Evolutionary conservation across 1,284 basidiomycete genomes (phyloP).

Genomic region (Thelephora terrestris): DNA sequence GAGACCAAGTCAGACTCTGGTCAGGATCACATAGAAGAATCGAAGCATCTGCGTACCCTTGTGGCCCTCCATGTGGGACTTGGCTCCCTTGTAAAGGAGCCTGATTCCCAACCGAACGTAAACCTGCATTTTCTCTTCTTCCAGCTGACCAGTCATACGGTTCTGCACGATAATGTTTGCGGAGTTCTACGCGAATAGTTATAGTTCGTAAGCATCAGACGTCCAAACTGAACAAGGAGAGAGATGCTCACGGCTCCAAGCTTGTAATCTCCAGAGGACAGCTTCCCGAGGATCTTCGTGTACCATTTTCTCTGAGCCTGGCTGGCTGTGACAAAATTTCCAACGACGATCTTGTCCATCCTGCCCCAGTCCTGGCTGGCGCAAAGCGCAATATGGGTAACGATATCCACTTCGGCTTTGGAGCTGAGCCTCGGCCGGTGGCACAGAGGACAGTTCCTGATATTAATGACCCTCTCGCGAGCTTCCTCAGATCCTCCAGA

Average conservation of each 20-base stretch:
- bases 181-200: slow-evolving; percentile 51
- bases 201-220: background rate
- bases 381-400: slow-evolving; percentile 90
- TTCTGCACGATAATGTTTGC: slow-evolving; percentile 97
- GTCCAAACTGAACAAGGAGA: background rate
- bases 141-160: slow-evolving; percentile 79
- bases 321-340: slow-evolving; percentile 91
- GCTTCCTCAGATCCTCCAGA: slow-evolving; percentile 29
- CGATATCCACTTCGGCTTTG: slow-evolving; percentile 88
- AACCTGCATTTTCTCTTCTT: slow-evolving; percentile 98
- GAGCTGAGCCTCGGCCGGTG: slow-evolving; percentile 78
- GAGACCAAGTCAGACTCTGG: background rate
- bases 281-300: slow-evolving; percentile 80
- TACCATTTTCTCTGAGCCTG: slow-evolving; percentile 98
- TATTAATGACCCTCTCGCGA: slow-evolving; percentile 89
- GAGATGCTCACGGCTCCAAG: slow-evolving; percentile 69
- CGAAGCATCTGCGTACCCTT: slow-evolving; percentile 45
- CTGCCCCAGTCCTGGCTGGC: slow-evolving; percentile 88
- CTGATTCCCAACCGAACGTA: slow-evolving; percentile 92
- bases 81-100: slow-evolving; percentile 87
- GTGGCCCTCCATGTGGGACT: slow-evolving; percentile 83
- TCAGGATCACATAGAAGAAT: background rate
- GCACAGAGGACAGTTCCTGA: slow-evolving; percentile 90
- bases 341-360: slow-evolving; percentile 82
- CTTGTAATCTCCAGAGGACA: slow-evolving; percentile 79